Evolutionary conservation across 495 filamentous ascomycete genomes (phyloP), one percentile per base, ranked within the genome.

Genomic region (Trichoderma reesei): DNA sequence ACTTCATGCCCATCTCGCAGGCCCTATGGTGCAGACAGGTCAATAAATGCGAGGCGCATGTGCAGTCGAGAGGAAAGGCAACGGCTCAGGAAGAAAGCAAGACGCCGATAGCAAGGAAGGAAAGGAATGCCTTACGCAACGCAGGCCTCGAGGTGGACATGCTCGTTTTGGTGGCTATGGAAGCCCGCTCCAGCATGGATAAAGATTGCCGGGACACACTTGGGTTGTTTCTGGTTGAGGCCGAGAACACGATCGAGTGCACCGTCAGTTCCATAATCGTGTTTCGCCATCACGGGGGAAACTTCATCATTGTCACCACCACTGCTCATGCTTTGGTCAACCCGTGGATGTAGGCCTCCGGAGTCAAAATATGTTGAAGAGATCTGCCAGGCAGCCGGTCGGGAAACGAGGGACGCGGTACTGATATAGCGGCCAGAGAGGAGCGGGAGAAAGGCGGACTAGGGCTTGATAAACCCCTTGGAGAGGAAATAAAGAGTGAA

Each of bases 181-280:
- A 88, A 97, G n/a, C 94, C 94, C 18, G 94, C 94, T 13, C 94
- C 94, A 26, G 92, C 94, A 78, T 98, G 94, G 64, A 98, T 85
- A 71, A 96, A 97, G 41, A 98, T 89, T n/a, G 88, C 89, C 65
- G 76, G 71, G 20, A 81, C 73, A 1, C 74, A 62, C 33, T 62
- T 65, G 26, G 14, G 11, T n/a, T 37, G 36, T 31, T 41, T 38
- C n/a, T 41, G 18, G 20, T 37, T 33, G 13, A 36, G 11, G 14
- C 61, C 38, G 6, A 63, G 41, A 13, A 36, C 41, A 2, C 61
- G 41, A 13, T 42, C 41, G 41, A 73, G 38, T 34, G 61, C 61
- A 46, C 61, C 37, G 33, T 44, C 61, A 14, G 18, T 63, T 33
- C 61, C 61, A 34, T 39, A 41, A 8, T 34, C 18, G 11, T 38